phyloP scores from a whole-genome alignment of 2,329 filamentous ascomycete species.

The Apiospora saccharicola region DNA sequence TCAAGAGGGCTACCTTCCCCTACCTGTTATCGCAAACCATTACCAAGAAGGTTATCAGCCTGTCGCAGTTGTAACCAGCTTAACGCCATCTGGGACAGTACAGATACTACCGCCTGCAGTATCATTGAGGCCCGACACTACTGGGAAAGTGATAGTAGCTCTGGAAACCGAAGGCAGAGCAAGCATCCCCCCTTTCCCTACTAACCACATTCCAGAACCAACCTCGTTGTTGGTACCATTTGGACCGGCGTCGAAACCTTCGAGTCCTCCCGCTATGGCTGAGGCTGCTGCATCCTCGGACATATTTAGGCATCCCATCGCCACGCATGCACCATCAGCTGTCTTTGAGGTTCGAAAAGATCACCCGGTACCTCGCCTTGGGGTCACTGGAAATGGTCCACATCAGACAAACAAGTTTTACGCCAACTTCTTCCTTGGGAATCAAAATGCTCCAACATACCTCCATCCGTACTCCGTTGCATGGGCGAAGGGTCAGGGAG shows the following conservation, averaged over 20 bases:
- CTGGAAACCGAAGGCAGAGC: constrained; percentile 40
- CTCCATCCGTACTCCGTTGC: constrained; percentile 77
- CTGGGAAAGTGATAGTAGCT: constrained; percentile 43
- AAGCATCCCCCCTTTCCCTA: constrained; percentile 38
- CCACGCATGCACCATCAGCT: constrained; percentile 57
- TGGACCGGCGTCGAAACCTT: constrained; percentile 28
- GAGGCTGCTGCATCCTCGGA: constrained; percentile 42
- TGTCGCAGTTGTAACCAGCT: constrained; percentile 43
- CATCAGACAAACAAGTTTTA: constrained; percentile 84
- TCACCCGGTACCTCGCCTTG: constrained; percentile 65
- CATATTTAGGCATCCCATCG: constrained; percentile 65
- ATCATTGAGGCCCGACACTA: constrained; percentile 40
- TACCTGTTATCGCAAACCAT: constrained; percentile 28
- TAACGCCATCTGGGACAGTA: constrained; percentile 40
- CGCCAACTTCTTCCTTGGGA: constrained; percentile 79
- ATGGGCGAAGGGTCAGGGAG: constrained; percentile 71
- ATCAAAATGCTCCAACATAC: constrained; percentile 73
- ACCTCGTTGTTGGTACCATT: constrained; percentile 43
- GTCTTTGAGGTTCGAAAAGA: constrained; percentile 57
- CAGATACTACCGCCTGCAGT: constrained; percentile 44
- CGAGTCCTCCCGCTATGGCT: constrained; percentile 34
- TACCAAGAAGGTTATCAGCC: constrained; percentile 36
- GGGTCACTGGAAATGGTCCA: constrained; percentile 56
- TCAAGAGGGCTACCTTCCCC: constrained; percentile 31
- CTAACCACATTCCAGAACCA: constrained; percentile 46